Evolutionary conservation across 768 basidiomycete species (phyloP).

Genomic region (Lanmaoa rubissima): DNA sequence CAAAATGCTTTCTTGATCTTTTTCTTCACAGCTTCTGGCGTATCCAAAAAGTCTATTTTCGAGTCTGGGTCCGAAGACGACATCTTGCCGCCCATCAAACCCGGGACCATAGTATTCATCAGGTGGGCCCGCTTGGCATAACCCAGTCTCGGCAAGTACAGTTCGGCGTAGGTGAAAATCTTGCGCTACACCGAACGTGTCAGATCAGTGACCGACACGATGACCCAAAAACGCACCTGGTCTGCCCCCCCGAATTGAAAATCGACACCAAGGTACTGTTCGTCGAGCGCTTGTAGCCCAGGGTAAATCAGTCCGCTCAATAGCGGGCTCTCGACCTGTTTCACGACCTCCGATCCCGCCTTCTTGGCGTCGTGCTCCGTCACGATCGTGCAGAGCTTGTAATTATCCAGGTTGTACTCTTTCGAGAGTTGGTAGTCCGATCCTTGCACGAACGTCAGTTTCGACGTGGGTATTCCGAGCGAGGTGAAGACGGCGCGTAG

Average conservation of each 20-base stretch:
- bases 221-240: conserved; percentile 57
- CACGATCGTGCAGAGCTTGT: conserved; percentile 86
- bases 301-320: conserved; percentile 94
- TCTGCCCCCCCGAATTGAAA: conserved; percentile 99
- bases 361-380: conserved; percentile 97
- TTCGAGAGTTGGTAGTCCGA: conserved; percentile 89
- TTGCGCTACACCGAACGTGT: conserved; percentile 62
- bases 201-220: background rate
- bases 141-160: conserved; percentile 90
- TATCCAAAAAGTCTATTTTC: conserved; percentile 96
- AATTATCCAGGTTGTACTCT: conserved; percentile 95
- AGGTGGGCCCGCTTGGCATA: conserved; percentile 94
- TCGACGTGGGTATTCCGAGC: conserved; percentile 86
- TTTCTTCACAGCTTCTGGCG: conserved; percentile 75
- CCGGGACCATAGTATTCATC: conserved; percentile 98
- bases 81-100: conserved; percentile 95
- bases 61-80: conserved; percentile 96
- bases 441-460: conserved; percentile 82
- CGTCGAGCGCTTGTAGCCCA: conserved; percentile 93
- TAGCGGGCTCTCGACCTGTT: conserved; percentile 90
- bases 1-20: conserved; percentile 94
- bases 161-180: conserved; percentile 97
- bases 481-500: conserved; percentile 82
- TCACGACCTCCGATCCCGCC: conserved; percentile 98
- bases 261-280: conserved; percentile 92